Conservation (phyloP, 2,329 filamentous ascomycete genomes). For the Aaosphaeria pasadenensis region DNA sequence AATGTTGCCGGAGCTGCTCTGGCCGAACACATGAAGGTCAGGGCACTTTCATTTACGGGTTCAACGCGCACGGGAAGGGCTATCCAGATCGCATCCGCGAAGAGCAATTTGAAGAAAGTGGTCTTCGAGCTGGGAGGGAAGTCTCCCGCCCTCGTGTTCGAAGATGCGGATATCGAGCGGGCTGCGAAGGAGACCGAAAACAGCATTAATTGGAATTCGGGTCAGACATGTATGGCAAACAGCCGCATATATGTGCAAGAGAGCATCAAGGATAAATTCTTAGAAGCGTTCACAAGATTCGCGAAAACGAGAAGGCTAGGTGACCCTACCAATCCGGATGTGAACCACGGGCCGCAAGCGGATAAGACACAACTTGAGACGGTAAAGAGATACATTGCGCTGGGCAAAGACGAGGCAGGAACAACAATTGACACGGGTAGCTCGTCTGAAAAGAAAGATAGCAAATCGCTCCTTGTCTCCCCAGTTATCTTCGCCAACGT, state of each 20-base stretch:
- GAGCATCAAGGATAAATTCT: slow-evolving; percentile 42
- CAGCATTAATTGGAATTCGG: slow-evolving; percentile 54
- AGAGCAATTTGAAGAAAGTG: slow-evolving; percentile 79
- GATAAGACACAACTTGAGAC: slow-evolving; percentile 20
- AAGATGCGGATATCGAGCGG: slow-evolving; percentile 74
- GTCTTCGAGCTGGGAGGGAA: slow-evolving; percentile 84
- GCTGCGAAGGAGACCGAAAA: slow-evolving; percentile 54
- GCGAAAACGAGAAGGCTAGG: slow-evolving; percentile 16
- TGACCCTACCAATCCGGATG: slow-evolving; percentile 11
- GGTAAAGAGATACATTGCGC: slow-evolving; percentile 20
- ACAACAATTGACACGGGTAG: slow-evolving; percentile 33
- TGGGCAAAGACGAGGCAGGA: slow-evolving; percentile 43
- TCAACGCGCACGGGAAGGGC: slow-evolving; percentile 82
- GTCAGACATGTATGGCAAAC: slow-evolving; percentile 59
- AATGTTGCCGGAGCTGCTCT: slow-evolving; percentile 72
- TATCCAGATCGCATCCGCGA: slow-evolving; percentile 67
- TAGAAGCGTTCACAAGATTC: slow-evolving; percentile 12
- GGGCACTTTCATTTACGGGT: slow-evolving; percentile 79
- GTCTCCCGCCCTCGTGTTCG: slow-evolving; percentile 77
- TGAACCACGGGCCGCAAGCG: slow-evolving; percentile 22
- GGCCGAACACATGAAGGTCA: slow-evolving; percentile 74
- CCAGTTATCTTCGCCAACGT: slow-evolving; percentile 48
- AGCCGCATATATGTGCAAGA: slow-evolving; percentile 56
- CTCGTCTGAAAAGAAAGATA: slow-evolving; percentile 27
- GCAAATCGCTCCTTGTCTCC: slow-evolving; percentile 43